Conservation (phyloP, 306 rosid genomes). For the Vachellia collinsii region DNA sequence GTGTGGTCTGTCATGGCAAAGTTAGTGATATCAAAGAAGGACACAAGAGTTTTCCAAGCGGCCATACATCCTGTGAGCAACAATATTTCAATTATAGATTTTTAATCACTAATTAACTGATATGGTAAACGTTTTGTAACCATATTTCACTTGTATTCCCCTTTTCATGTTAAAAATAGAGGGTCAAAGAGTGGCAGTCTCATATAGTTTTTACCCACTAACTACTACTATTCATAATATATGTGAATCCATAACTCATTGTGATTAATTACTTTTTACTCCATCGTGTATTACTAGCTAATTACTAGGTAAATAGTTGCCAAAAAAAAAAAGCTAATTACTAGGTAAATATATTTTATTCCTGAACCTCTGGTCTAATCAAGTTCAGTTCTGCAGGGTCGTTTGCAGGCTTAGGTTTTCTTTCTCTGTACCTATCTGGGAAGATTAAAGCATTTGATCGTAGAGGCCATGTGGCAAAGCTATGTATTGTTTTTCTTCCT, state of each 20-base stretch:
- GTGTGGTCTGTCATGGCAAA: slow-evolving; percentile 79
- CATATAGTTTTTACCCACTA: background rate
- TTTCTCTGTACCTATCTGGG: slow-evolving; percentile 77
- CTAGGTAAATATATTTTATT: slow-evolving; percentile 1
- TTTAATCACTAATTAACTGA: background rate
- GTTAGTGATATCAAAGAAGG: slow-evolving; percentile 82
- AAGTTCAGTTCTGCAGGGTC: slow-evolving; percentile 64
- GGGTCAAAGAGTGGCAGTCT: background rate
- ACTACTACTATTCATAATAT: background rate
- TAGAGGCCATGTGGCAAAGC: slow-evolving; percentile 77
- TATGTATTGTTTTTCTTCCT: slow-evolving; percentile 79
- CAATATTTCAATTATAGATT: slow-evolving; percentile 20
- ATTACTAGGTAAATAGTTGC: background rate
- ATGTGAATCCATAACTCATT: background rate
- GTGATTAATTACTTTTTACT: background rate
- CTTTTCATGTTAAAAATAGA: background rate
- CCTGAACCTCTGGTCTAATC: slow-evolving; percentile 32
- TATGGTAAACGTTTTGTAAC: slow-evolving; percentile 4
- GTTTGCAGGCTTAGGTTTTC: slow-evolving; percentile 88
- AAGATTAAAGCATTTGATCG: slow-evolving; percentile 81
- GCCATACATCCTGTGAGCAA: slow-evolving; percentile 87
- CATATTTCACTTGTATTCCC: background rate
- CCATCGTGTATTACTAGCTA: background rate
- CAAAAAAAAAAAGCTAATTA: too few relatives aligned
- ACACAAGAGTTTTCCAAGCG: slow-evolving; percentile 96